A percentile compares a stretch with the other conserved stretches of the same genome.
Conservation (phyloP, 768 basidiomycete species). For the Pleurotus cornucopiae region DNA sequence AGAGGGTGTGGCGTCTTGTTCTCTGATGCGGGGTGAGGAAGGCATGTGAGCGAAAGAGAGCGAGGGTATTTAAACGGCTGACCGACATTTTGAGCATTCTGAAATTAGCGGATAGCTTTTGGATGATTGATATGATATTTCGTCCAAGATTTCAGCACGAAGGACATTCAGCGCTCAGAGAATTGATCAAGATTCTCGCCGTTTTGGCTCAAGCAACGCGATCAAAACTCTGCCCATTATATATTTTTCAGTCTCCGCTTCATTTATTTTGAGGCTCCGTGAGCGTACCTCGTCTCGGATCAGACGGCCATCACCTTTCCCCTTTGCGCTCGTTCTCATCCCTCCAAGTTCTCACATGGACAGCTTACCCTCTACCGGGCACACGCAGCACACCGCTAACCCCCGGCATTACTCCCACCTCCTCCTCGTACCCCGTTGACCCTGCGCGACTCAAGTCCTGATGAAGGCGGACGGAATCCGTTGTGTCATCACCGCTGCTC, state of each 20-base stretch:
- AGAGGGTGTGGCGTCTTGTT: background rate
- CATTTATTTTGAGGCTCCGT: background rate
- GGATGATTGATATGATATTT: slow-evolving; percentile 17
- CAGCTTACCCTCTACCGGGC: background rate
- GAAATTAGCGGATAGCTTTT: slow-evolving; percentile 20
- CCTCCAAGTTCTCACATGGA: background rate
- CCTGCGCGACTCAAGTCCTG: background rate
- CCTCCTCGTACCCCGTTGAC: background rate
- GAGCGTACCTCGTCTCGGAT: slow-evolving; percentile 17
- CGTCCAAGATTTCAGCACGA: slow-evolving; percentile 9
- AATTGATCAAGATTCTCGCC: slow-evolving; percentile 4
- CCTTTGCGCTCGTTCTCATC: background rate
- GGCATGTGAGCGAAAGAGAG: slow-evolving; percentile 21
- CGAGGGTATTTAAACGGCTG: slow-evolving; percentile 20
- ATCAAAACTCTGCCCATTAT: background rate
- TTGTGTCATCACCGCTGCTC: too few relatives aligned
- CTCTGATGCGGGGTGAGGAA: background rate
- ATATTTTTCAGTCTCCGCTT: slow-evolving; percentile 1
- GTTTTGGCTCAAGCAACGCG: slow-evolving; percentile 9
- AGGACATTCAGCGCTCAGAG: slow-evolving; percentile 14
- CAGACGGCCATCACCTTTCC: slow-evolving; percentile 17
- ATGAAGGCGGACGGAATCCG: background rate
- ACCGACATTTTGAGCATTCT: slow-evolving; percentile 22
- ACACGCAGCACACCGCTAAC: background rate
- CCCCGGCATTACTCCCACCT: background rate